These are phyloP conservation scores for Stromatinia cepivora DNA, from an alignment of 2,329 filamentous ascomycete species.

Conservation along the genomic window DNA sequence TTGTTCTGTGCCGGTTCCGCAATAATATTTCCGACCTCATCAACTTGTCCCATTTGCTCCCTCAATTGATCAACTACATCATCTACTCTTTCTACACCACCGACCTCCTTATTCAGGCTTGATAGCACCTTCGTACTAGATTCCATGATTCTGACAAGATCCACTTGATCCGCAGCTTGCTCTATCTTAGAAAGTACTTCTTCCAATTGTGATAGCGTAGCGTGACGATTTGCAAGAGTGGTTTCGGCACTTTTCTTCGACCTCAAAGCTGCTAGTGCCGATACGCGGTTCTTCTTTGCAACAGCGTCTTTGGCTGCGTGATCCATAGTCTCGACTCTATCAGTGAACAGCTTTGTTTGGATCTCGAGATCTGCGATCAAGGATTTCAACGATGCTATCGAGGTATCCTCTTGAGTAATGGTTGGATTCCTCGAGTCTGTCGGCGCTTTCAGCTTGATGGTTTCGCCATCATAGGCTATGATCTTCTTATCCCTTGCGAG, in stretches of 20 bases:
- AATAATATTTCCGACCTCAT: constrained; percentile 79
- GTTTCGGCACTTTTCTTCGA: constrained; percentile 80
- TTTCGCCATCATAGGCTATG: constrained; percentile 62
- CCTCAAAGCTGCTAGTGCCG: constrained; percentile 75
- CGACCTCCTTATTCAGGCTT: constrained; percentile 72
- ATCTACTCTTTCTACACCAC: constrained; percentile 74
- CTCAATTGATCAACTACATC: constrained; percentile 72
- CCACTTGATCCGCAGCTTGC: constrained; percentile 80
- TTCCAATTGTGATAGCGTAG: constrained; percentile 78
- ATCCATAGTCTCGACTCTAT: constrained; percentile 65
- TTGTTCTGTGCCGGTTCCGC: constrained; percentile 56
- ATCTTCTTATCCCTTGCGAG: constrained; percentile 65
- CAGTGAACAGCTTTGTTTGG: constrained; percentile 66
- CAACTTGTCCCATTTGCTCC: constrained; percentile 77
- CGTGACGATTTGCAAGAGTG: constrained; percentile 68
- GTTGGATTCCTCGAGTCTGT: constrained; percentile 43
- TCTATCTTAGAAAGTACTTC: constrained; percentile 80
- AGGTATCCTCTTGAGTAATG: constrained; percentile 76
- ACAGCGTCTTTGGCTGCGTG: constrained; percentile 69
- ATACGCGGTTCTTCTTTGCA: constrained; percentile 67
- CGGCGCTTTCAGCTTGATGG: constrained; percentile 70
- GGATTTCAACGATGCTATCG: constrained; percentile 80
- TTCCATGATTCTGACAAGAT: constrained; percentile 81
- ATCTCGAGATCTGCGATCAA: constrained; percentile 73
- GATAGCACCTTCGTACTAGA: constrained; percentile 71